A percentile compares a stretch with the other conserved stretches of the same genome.
Conservation (phyloP, 1,139 yeast genomes). For the Hyphopichia fennica region DNA sequence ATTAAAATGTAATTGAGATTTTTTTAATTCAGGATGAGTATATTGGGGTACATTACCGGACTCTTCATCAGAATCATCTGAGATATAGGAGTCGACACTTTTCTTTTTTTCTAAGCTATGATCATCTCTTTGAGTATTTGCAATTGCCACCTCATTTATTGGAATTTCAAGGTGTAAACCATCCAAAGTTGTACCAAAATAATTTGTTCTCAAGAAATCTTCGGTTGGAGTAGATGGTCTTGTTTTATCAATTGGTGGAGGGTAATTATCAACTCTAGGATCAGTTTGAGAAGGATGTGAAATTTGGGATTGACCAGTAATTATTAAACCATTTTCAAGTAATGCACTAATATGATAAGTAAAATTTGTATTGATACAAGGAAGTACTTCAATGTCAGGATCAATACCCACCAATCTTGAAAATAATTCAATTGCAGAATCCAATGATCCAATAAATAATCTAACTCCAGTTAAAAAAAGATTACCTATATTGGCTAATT, state of each 20-base stretch:
- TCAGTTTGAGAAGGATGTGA: constrained; percentile 66
- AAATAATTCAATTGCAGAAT: constrained; percentile 77
- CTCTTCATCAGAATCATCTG: constrained; percentile 33
- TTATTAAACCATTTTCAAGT: constrained; percentile 65
- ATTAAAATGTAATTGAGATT: constrained; percentile 72
- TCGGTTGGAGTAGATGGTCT: constrained; percentile 39
- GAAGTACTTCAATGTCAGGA: constrained; percentile 58
- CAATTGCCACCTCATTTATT: constrained; percentile 18
- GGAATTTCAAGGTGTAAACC: constrained; percentile 11
- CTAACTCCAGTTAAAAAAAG: constrained; percentile 81
- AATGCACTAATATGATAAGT: constrained; percentile 85
- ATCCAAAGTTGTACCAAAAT: constrained; percentile 15
- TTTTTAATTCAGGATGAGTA: constrained; percentile 74
- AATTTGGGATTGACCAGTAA: constrained; percentile 93
- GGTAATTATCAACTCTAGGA: constrained; percentile 22
- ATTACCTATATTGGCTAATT: constrained; percentile 83
- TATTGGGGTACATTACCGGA: constrained; percentile 69
- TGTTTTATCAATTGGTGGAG: constrained; percentile 39
- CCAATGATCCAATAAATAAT: constrained; percentile 78
- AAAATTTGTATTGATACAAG: constrained; percentile 82
- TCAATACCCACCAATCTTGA: constrained; percentile 67
- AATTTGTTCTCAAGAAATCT: constrained; percentile 11
- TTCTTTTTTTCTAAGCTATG: background rate
- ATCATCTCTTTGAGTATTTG: background rate
- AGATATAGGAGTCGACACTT: constrained; percentile 12